Evolutionary conservation across 106 monocot genomes (phyloP).

Genomic region (Apostasia ramifera): DNA sequence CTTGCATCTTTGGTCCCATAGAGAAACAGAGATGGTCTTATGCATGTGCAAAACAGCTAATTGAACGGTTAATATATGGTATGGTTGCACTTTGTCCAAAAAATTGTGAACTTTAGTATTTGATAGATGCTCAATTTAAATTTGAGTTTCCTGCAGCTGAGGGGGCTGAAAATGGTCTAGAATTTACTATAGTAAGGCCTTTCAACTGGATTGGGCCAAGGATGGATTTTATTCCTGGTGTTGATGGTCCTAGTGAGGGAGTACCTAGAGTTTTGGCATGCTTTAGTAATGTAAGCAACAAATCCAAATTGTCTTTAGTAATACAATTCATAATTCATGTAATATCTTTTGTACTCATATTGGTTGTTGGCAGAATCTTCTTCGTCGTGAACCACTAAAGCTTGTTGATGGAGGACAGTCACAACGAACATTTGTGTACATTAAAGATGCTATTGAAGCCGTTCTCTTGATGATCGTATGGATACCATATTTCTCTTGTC

Average conservation of each 20-base stretch:
- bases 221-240: constrained; percentile 82
- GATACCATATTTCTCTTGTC: too few species aligned
- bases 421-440: constrained; percentile 67
- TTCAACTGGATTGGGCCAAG: constrained; percentile 81
- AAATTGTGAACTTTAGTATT: background rate
- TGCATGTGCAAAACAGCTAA: constrained; percentile 71
- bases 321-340: too few species aligned
- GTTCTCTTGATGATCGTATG: constrained; percentile 64
- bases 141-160: constrained; percentile 33
- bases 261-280: constrained; percentile 76
- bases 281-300: constrained; percentile 52
- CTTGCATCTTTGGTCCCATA: constrained; percentile 74
- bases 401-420: constrained; percentile 75
- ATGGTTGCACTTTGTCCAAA: background rate
- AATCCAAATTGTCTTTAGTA: background rate
- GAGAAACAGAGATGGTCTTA: constrained; percentile 80
- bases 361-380: constrained; percentile 40
- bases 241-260: constrained; percentile 77
- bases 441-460: constrained; percentile 82
- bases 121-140: background rate
- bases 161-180: constrained; percentile 64
- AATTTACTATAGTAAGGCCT: constrained; percentile 65
- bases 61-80: constrained; percentile 72
- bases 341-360: too few species aligned
- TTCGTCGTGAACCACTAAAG: constrained; percentile 52